A percentile compares a stretch with the other conserved stretches of the same genome.
These are phyloP conservation scores for Sporisorium sorghi DNA, from an alignment of 1,284 basidiomycete genomes.

Conservation along the genomic window DNA sequence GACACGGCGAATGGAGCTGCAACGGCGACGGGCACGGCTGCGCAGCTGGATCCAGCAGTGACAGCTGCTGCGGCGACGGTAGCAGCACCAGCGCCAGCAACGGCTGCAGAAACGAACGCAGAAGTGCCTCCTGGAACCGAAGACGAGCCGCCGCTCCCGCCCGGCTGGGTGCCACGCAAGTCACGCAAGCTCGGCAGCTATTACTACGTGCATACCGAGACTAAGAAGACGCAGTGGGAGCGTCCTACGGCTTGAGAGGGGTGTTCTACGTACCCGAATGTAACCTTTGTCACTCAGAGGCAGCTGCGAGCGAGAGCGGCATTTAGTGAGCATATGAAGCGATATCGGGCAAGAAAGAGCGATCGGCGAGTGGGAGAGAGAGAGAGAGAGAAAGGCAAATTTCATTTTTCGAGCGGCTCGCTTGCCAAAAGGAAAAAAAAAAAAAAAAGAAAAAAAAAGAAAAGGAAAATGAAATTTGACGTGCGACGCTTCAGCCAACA, in stretches of 20 bases:
- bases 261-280: no score
- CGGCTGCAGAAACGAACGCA: background rate
- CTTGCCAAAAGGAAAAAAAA: no score
- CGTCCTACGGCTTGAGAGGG: constrained; percentile 27
- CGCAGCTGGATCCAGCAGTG: background rate
- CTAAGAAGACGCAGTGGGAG: constrained; percentile 50
- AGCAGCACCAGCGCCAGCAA: background rate
- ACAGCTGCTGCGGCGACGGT: background rate
- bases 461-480: no score
- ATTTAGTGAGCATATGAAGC: no score
- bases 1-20: constrained; percentile 4
- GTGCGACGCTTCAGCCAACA: no score
- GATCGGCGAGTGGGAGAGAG: no score
- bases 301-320: no score
- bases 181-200: constrained; percentile 29
- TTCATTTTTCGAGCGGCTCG: no score
- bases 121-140: constrained; percentile 16
- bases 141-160: constrained; percentile 31
- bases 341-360: no score
- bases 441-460: no score
- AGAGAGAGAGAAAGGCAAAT: no score
- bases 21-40: background rate
- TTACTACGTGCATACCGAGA: constrained; percentile 43
- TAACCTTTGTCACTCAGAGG: no score
- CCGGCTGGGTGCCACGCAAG: constrained; percentile 25